phyloP scores from a whole-genome alignment of 345 rosid species.

The Eucalyptus pauciflora region DNA sequence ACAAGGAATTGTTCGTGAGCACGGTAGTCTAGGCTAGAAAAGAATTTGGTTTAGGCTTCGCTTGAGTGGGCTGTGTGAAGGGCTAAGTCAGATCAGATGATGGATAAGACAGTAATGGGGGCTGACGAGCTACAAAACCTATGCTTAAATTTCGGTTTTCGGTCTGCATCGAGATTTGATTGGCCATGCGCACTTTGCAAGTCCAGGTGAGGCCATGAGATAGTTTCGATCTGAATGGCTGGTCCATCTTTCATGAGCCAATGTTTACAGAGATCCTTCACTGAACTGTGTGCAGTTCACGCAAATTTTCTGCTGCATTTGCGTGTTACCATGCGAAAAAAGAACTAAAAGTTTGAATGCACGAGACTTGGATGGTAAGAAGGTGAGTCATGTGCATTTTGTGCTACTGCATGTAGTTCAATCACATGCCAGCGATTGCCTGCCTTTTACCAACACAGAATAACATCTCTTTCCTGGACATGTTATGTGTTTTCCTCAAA shows the following conservation, averaged over 20 bases:
- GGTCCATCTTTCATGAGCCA: not conserved
- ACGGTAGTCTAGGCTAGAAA: not conserved
- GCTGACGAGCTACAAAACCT: not conserved
- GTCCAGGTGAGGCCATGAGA: not conserved
- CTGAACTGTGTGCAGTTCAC: not conserved
- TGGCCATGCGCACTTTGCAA: not conserved
- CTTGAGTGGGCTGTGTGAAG: not conserved
- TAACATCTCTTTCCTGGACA: not conserved
- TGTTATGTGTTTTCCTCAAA: not conserved
- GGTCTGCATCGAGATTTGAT: not conserved
- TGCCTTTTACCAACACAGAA: not conserved
- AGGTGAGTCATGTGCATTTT: slow-evolving; percentile 25
- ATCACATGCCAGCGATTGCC: not conserved
- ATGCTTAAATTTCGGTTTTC: not conserved
- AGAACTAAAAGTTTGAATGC: not conserved
- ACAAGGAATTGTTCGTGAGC: not conserved
- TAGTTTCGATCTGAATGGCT: not conserved
- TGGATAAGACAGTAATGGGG: not conserved
- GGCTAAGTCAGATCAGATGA: not conserved
- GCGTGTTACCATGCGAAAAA: not conserved
- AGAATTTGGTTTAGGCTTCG: not conserved
- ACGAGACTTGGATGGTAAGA: slow-evolving; percentile 16
- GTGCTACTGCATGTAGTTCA: not conserved
- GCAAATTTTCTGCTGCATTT: not conserved
- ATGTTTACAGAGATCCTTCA: not conserved